Evolutionary conservation across 306 rosid genomes (phyloP).

Genomic region (Aeschynomene evenia): DNA sequence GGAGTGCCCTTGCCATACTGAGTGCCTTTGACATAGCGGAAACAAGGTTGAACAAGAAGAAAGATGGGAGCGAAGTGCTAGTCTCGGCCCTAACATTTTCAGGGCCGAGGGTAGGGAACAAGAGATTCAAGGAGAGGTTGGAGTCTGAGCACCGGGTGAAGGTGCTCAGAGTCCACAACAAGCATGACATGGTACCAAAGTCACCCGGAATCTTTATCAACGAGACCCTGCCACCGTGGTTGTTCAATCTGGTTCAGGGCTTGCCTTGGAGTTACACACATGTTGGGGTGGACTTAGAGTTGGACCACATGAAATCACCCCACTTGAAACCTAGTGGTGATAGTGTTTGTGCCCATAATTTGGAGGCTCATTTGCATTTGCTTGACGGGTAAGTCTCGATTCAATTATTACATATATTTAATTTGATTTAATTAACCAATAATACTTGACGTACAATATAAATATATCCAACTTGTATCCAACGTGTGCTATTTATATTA

Average conservation of each 20-base stretch:
- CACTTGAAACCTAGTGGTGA: constrained; percentile 49
- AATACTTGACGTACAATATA: too few relatives aligned
- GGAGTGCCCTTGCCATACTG: constrained; percentile 68
- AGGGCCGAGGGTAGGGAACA: constrained; percentile 90
- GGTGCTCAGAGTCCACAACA: constrained; percentile 71
- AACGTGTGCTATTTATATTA: too few relatives aligned
- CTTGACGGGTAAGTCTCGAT: constrained; percentile 65
- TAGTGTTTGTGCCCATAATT: constrained; percentile 59
- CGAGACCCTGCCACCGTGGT: constrained; percentile 42
- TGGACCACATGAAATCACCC: constrained; percentile 72
- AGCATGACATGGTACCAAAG: constrained; percentile 67
- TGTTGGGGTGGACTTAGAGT: constrained; percentile 63
- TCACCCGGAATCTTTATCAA: constrained; percentile 70
- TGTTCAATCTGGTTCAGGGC: constrained; percentile 48
- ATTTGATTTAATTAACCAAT: too few relatives aligned
- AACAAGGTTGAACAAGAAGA: constrained; percentile 41
- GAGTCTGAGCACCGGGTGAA: constrained; percentile 52
- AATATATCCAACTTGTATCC: too few relatives aligned
- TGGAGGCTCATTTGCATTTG: constrained; percentile 86
- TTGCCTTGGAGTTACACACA: constrained; percentile 89
- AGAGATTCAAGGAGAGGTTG: constrained; percentile 61
- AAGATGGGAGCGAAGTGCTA: constrained; percentile 41
- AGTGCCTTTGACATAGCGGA: constrained; percentile 72
- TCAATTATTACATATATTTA: too few relatives aligned
- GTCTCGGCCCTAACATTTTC: constrained; percentile 65